Evolutionary conservation across 306 rosid species (phyloP), one percentile per base, ranked within the genome.

Genomic region (Canavalia ensiformis): DNA sequence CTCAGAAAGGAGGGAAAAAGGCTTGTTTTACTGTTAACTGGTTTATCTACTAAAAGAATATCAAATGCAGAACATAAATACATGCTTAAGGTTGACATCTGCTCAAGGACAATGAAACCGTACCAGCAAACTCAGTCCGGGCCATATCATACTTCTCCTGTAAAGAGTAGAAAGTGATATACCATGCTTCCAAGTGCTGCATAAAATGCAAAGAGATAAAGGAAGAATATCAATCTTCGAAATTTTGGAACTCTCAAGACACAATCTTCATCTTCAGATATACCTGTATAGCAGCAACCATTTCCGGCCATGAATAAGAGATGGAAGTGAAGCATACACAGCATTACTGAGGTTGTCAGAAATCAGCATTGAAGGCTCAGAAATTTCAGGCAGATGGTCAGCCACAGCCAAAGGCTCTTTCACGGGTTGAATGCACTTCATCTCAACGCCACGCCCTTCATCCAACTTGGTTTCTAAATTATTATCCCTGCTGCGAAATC

Each of bases 121-220:
- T 89, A 95, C 97, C 97, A 95, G 89, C 88, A 95, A 89, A 86
- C 97, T 95, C 54, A 81, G 84, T 80, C 99, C 99, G 59, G 98
- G 92, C 90, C 90, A 95, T 77, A 93, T 85, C 92, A 86, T 85
- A 85, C 99, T 95, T 77, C 95, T 89, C 76, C 97, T 82, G 78
- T 91, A 95, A 37, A 93, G 92, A 1, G 96, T 95, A 80, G 94
- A 85, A 81, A 95, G 94, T 63, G 97, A 91, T 86, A 91, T 88
- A 31, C 97, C 97, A 83, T 95, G 94, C 89, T 92, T 91, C 97
- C 94, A 89, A 34, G 99, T 93, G 82, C 99, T 95, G 81, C 88
- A 87, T 8, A 71, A 80, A 60, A 82, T 58, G 50, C 55, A 72
- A 44, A 70, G 9, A 45, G 41, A 25, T 65, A 25, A 50, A 28